Percentiles rank a stretch among this genome's conserved stretches.
phyloP scores from a whole-genome alignment of 352 stramenopile genomes.

The Phytophthora citricola region DNA sequence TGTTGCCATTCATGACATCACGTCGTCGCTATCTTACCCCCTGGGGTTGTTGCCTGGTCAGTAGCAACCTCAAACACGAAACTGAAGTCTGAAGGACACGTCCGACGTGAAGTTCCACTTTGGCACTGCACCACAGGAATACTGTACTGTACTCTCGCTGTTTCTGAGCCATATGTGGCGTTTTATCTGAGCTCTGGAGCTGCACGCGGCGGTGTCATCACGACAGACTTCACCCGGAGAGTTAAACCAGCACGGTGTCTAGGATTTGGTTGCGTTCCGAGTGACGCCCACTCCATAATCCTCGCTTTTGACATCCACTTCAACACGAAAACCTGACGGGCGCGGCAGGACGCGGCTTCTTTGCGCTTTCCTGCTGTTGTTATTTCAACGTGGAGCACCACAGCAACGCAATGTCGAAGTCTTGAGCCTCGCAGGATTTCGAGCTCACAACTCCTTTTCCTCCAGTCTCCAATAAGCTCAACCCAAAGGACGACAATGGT shows the following conservation, averaged over 20 bases:
- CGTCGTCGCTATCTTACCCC: background rate
- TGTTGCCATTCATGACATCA: background rate
- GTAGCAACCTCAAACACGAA: too few species aligned
- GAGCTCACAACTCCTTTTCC: slow-evolving; percentile 28
- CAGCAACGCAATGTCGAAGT: slow-evolving; percentile 22
- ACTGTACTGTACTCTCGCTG: background rate
- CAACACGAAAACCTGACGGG: slow-evolving; percentile 27
- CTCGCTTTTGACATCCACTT: slow-evolving; percentile 5
- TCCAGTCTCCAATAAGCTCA: background rate
- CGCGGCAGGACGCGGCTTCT: slow-evolving; percentile 19
- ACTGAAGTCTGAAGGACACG: slow-evolving; percentile 12
- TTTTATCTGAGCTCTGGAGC: slow-evolving; percentile 4
- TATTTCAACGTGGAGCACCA: slow-evolving; percentile 13
- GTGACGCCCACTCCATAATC: slow-evolving; percentile 18
- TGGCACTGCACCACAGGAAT: slow-evolving; percentile 17
- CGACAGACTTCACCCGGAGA: background rate
- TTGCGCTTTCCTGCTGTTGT: slow-evolving; percentile 12
- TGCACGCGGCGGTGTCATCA: slow-evolving; percentile 26
- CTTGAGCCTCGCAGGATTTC: background rate
- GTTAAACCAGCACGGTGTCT: slow-evolving; percentile 16
- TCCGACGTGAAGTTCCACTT: slow-evolving; percentile 10
- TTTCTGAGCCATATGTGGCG: slow-evolving; percentile 3
- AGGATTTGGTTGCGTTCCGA: slow-evolving; percentile 36
- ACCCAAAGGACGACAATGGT: slow-evolving; percentile 15
- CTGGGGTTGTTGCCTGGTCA: too few species aligned